Evolutionary conservation across 768 basidiomycete genomes (phyloP), one percentile per base, ranked within the genome.

Genomic region (Pisolithus orientalis): DNA sequence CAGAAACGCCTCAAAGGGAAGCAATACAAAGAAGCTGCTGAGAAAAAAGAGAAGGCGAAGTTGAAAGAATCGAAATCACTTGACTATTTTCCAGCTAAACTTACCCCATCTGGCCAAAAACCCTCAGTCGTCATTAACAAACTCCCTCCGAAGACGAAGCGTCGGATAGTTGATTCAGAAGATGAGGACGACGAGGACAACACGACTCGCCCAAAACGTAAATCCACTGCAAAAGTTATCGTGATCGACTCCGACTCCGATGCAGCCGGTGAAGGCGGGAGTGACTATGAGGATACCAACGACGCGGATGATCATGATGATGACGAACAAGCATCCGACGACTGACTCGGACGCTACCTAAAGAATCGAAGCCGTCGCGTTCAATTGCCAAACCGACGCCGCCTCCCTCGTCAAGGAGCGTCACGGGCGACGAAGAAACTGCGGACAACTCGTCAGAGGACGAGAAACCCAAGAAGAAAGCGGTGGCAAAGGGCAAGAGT

Each of bases 1-100:
- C 66, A 82, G 17, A 92, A 90, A 62, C 79, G 90, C 39, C 72
- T 90, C 45, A 87, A 83, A 63, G 90, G 90, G 38, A 85, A 83
- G 62, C 72, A 77, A 2, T 90, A 90, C 64, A 80, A 84, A 31
- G 78, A 84, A 4, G 83, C 82, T 27, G 76, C 73, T 31, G 75
- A 74, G 57, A 64, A 65, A 32, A 57, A 62, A 24, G 61, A 61
- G 1, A 62, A 70, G 55, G 43, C 17, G 46, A 49, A 62, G 47
- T 25, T 25, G 16, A n/a, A 44, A n/a, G 53, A 61, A 24, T 24
- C 59, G 8, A 62, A 61, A 47, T 59, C 50, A 6, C 11, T 45
- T 14, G 63, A 66, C 14, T 27, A 45, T 38, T 62, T 60, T 47
- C 58, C 61, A 37, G 66, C 64, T 37, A 67, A 66, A 51, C 65